Conservation (phyloP, 495 filamentous ascomycete species). For the Clavariopsis aquatica region DNA sequence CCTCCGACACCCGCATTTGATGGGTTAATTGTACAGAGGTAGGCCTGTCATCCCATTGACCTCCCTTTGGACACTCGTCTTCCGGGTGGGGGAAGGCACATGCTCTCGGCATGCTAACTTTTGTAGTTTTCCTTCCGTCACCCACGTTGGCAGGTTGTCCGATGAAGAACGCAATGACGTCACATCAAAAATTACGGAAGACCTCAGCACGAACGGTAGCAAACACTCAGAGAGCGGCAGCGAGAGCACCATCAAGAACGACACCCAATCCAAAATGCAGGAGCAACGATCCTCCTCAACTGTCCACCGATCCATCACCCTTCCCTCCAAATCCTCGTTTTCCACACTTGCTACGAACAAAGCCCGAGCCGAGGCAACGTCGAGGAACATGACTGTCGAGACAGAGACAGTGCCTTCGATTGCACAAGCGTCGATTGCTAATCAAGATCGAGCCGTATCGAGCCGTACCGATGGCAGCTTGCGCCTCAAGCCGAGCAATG, state of each 20-base stretch:
- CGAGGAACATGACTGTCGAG: constrained; percentile 95
- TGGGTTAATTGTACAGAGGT: constrained; percentile 29
- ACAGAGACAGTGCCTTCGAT: constrained; percentile 94
- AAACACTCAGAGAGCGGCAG: constrained; percentile 58
- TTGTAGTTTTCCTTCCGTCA: background rate
- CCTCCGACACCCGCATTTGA: constrained; percentile 67
- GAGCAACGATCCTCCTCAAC: constrained; percentile 36
- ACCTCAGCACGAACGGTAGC: constrained; percentile 35
- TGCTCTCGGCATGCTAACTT: background rate
- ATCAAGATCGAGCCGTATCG: constrained; percentile 58
- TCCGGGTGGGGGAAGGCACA: background rate
- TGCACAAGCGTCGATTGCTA: constrained; percentile 79
- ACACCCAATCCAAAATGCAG: constrained; percentile 39
- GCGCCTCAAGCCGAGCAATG: constrained; percentile 81
- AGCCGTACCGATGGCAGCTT: constrained; percentile 68
- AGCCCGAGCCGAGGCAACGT: constrained; percentile 70
- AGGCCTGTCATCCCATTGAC: constrained; percentile 1
- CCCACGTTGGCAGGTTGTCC: constrained; percentile 44
- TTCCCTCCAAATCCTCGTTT: constrained; percentile 42
- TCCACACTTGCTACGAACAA: constrained; percentile 44
- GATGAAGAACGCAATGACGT: constrained; percentile 47
- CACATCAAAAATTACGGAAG: constrained; percentile 47
- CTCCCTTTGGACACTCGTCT: background rate
- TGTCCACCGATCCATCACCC: constrained; percentile 36
- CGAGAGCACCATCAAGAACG: constrained; percentile 57